These are phyloP conservation scores for Baorangia bicolor DNA, from an alignment of 768 basidiomycete genomes.

Conservation along the genomic window DNA sequence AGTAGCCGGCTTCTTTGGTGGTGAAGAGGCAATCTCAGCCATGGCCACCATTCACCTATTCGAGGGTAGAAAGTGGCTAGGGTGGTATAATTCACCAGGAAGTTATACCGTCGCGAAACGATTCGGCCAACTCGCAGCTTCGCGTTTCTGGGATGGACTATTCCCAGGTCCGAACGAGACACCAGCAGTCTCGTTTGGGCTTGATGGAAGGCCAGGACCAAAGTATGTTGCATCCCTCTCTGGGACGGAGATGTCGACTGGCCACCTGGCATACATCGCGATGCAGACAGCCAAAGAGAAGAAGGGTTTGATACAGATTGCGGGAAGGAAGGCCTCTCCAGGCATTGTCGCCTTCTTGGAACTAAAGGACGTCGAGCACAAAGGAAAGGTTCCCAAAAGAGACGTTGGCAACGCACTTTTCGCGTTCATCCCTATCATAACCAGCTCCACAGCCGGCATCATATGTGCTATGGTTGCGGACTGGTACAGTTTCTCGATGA, in stretches of 20 bases:
- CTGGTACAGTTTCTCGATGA: conserved; percentile 34
- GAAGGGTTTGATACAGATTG: background rate
- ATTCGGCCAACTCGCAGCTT: conserved; percentile 30
- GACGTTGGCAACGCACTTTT: conserved; percentile 10
- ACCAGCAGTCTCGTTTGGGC: conserved; percentile 29
- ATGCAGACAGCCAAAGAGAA: conserved; percentile 15
- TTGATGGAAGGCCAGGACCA: conserved; percentile 31
- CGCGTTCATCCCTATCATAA: conserved; percentile 23
- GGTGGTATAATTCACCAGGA: conserved; percentile 40
- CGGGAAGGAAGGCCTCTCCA: conserved; percentile 19
- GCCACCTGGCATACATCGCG: conserved; percentile 31
- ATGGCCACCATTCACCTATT: conserved; percentile 37
- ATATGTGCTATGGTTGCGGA: conserved; percentile 27
- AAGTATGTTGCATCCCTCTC: conserved; percentile 27
- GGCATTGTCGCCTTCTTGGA: conserved; percentile 22
- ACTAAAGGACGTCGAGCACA: conserved; percentile 22
- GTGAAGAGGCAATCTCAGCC: conserved; percentile 38
- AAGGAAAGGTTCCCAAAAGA: conserved; percentile 7
- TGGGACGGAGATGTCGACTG: conserved; percentile 29
- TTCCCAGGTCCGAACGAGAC: conserved; percentile 31
- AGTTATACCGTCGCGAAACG: conserved; percentile 34
- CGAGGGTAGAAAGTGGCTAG: conserved; percentile 32
- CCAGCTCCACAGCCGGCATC: conserved; percentile 24
- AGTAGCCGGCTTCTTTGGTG: conserved; percentile 38
- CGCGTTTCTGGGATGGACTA: conserved; percentile 32